Evolutionary conservation across 164 flowering plant species (phyloP).

Genomic region (Macadamia tetraphylla): DNA sequence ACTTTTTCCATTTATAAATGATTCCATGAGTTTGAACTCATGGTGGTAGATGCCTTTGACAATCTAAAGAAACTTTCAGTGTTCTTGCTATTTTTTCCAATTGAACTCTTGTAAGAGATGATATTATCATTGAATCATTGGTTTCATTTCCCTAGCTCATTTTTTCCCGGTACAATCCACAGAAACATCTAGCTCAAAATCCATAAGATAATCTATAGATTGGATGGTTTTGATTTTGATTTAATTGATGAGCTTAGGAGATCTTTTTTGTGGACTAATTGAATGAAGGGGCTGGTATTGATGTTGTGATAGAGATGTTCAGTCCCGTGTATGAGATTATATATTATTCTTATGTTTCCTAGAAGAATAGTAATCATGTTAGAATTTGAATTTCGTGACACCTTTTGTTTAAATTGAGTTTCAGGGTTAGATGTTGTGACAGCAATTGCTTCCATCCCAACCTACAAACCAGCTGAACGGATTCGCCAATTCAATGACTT

Average conservation of each 20-base stretch:
- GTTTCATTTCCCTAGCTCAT: background rate
- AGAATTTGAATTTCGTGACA: background rate
- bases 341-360: too few relatives aligned
- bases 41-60: too few relatives aligned
- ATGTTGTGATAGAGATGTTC: background rate
- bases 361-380: too few relatives aligned
- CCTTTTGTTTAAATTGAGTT: slow-evolving; percentile 15
- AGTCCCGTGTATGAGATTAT: too few relatives aligned
- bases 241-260: background rate
- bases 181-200: background rate
- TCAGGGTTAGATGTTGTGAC: slow-evolving; percentile 87
- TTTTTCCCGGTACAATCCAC: background rate
- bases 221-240: background rate
- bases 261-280: background rate
- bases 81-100: too few relatives aligned
- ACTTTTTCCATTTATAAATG: background rate
- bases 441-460: slow-evolving; percentile 74
- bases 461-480: slow-evolving; percentile 69
- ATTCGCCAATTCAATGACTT: slow-evolving; percentile 80
- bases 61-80: too few relatives aligned
- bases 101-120: too few relatives aligned
- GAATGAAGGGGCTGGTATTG: background rate
- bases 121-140: too few relatives aligned
- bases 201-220: background rate
- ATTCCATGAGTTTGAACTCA: too few relatives aligned